Conservation (phyloP, 768 basidiomycete species). For the Sutorius australiensis region DNA sequence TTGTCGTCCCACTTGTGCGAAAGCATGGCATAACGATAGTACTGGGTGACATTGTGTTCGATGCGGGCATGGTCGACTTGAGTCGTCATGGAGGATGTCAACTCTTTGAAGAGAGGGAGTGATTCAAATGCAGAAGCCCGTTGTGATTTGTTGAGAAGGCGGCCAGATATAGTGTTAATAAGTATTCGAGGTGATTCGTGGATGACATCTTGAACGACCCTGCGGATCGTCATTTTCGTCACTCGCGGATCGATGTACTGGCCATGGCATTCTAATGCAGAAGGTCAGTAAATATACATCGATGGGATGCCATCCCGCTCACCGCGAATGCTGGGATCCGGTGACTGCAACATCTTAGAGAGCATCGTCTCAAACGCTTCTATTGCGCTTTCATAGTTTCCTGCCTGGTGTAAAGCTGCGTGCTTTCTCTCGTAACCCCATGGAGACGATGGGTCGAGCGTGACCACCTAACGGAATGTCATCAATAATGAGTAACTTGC, state of each 20-base stretch:
- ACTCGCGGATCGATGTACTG: neutral
- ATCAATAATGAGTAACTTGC: neutral
- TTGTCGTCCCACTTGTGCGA: no score
- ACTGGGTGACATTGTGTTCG: no score
- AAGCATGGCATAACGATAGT: no score
- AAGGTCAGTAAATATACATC: neutral
- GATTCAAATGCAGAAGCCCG: no score
- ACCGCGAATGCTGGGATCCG: neutral
- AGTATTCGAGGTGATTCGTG: no score
- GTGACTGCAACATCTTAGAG: neutral
- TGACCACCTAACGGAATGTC: neutral
- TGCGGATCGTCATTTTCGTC: no score
- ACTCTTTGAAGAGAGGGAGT: no score
- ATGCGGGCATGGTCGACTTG: no score
- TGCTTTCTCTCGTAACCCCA: neutral
- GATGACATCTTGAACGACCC: no score
- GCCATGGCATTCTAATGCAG: neutral
- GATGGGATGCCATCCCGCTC: neutral
- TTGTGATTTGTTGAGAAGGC: no score
- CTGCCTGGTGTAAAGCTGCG: neutral
- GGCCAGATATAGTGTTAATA: no score
- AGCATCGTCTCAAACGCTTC: slow-evolving; percentile 1
- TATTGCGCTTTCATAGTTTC: neutral
- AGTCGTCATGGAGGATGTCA: no score
- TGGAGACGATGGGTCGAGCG: neutral